Base-by-base conservation (phyloP, 2,329 filamentous ascomycete species). In the Massarina eburnea region DNA sequence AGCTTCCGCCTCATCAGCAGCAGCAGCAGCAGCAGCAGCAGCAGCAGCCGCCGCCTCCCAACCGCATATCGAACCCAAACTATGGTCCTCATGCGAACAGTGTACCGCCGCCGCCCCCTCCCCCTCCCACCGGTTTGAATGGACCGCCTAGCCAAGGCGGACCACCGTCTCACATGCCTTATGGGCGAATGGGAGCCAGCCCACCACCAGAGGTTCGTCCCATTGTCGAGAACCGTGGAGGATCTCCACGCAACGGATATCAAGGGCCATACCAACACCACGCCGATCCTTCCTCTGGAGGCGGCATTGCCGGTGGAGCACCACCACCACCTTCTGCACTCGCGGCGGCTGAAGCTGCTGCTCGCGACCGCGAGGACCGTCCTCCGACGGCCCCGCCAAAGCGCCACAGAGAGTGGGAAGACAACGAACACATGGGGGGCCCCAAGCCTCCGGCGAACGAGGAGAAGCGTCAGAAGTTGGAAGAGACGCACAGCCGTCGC, bases 401-500 rank as follows among this genome's bases (percentile, higher is more conserved):
- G 79, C 83, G 94, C 46, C 80, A 85, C 68, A 85, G 91, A 39
- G 94, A 97, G 63, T 96, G 94, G 91, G 94, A 97, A 57, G 87
- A 92, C 27, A 90, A 95, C 27, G 75, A 82, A 18, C 74, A 65
- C 4, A 48, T 84, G 3, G 27, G 27, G n/a, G 78, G 79, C 35
- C 95, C 96, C 76, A 96, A 96, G 75, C 84, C 88, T 50, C 66
- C 68, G 10, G 86, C 89, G 8, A 95, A 85, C 30, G 92, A 97
- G 4, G 91, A 96, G 69, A 90, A 81, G 54, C 85, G 92, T 34
- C 89, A 89, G 47, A 88, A 90, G 43, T 78, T 96, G 55, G 91
- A 96, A 30, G 91, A 96, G 61, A 81, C 89, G 64, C 84, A 85
- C 49, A 85, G 88, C 63, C 88, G 91, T 48, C 85, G 91, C 34